phyloP scores from a whole-genome alignment of 345 rosid genomes.

The Gossypium anomalum region DNA sequence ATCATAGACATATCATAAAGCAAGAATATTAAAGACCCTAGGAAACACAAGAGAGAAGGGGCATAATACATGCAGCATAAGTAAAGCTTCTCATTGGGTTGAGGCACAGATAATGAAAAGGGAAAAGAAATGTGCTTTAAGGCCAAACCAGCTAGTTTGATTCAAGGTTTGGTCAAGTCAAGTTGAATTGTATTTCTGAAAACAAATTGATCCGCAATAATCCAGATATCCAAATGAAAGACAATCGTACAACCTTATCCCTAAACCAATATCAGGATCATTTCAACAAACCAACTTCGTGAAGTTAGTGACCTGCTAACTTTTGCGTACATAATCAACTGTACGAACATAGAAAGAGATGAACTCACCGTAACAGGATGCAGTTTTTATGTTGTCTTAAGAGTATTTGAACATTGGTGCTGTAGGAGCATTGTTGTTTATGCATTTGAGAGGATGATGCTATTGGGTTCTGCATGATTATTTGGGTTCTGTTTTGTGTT shows the following conservation, averaged over 20 bases:
- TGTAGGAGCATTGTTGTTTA: too few species aligned
- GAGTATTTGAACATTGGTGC: background rate
- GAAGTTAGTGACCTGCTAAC: conserved; percentile 17
- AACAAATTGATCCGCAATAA: background rate
- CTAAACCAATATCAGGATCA: background rate
- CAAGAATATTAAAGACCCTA: conserved; percentile 7
- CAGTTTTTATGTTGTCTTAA: conserved; percentile 36
- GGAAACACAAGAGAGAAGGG: background rate
- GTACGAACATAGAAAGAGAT: conserved; percentile 38
- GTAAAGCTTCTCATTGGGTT: background rate
- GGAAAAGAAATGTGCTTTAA: background rate
- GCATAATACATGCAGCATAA: background rate
- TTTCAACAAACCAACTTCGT: background rate
- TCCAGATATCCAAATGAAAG: background rate
- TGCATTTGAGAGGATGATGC: conserved; percentile 16
- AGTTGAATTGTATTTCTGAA: background rate
- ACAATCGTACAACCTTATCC: background rate
- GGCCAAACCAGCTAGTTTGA: background rate
- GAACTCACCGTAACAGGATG: conserved; percentile 21
- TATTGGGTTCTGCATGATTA: conserved; percentile 14
- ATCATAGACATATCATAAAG: background rate
- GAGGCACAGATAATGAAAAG: background rate
- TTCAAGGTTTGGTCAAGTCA: background rate
- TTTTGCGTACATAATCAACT: conserved; percentile 30
- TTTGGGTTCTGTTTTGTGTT: conserved; percentile 7